Conservation (phyloP, 345 rosid species). For the Murraya paniculata region DNA sequence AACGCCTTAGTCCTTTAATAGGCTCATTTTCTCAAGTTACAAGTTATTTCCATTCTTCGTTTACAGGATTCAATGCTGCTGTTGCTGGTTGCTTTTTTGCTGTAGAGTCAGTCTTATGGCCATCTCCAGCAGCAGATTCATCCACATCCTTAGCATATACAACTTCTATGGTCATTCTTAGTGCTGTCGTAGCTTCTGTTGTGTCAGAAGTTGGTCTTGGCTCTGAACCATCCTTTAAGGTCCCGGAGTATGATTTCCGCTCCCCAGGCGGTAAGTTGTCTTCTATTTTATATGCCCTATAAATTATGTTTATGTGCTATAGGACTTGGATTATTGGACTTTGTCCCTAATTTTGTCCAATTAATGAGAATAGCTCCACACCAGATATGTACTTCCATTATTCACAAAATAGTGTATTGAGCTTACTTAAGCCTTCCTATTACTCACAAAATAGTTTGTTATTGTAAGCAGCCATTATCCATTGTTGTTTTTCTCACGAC, state of each 20-base stretch:
- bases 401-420: not conserved
- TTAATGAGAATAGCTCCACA: not conserved
- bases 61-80: slow-evolving; percentile 88
- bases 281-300: too few relatives aligned
- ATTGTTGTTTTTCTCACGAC: not conserved
- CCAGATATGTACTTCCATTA: not conserved
- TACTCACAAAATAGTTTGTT: not conserved
- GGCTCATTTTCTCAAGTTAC: slow-evolving; percentile 24
- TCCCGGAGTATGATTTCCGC: slow-evolving; percentile 89
- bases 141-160: slow-evolving; percentile 66
- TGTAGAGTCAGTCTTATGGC: slow-evolving; percentile 92
- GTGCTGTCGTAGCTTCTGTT: slow-evolving; percentile 85
- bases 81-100: slow-evolving; percentile 97
- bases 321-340: not conserved
- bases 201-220: slow-evolving; percentile 77
- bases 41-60: slow-evolving; percentile 1
- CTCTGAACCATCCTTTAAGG: slow-evolving; percentile 84
- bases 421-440: not conserved
- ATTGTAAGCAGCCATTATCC: not conserved
- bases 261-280: slow-evolving; percentile 67
- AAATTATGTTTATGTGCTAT: not conserved
- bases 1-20: slow-evolving; percentile 73
- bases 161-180: slow-evolving; percentile 87
- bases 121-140: slow-evolving; percentile 51
- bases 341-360: not conserved